Evolutionary conservation across 768 basidiomycete species (phyloP), one percentile per base, ranked within the genome.

Genomic region (Tricholoma saponaceum): DNA sequence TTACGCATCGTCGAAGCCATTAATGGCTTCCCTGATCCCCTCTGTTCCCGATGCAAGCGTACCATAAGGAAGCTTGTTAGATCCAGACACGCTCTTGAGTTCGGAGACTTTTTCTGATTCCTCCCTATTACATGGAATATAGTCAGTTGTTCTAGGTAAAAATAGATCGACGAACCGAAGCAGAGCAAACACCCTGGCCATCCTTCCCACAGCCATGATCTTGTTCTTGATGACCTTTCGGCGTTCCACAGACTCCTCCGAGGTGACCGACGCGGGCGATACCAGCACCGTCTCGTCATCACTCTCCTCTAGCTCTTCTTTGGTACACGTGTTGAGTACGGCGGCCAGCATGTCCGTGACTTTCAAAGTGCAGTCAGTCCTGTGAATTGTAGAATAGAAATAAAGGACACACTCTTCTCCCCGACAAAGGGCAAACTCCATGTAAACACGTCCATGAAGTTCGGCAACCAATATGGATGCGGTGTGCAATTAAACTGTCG

Each of bases 401-500:
- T 14, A 28, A 14, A 35, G 35, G 51, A 22, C 13, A 77, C 84
- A 93, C 96, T 98, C 76, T 99, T 98, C 73, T 95, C 91, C 61
- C 95, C 97, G 6, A 99, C 97, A 67, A 98, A 98, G 0, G 97
- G 97, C 58, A 99, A 73, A 78, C 89, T 92, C 97, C 97, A 99
- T 0, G 97, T 98, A 69, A 99, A 99, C 22, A 95, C 95, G 65
- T 98, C 96, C 95, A 98, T 98, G 67, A 99, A 99, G 72, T 99
- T 99, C 4, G 97, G 97, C 54, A 99, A 76, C 96, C 96, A 98
- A 70, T 98, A 98, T 7, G 89, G 89, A 66, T 97, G 95, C 12
- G 95, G 95, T 1, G 89, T 91, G 71, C 91, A 94, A 74, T 98
- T 97, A 77, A 97, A 98, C 69, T 98, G 96, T 46, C 95, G 85